Conservation (phyloP, 306 rosid genomes). For the Citrullus mucosospermus region DNA sequence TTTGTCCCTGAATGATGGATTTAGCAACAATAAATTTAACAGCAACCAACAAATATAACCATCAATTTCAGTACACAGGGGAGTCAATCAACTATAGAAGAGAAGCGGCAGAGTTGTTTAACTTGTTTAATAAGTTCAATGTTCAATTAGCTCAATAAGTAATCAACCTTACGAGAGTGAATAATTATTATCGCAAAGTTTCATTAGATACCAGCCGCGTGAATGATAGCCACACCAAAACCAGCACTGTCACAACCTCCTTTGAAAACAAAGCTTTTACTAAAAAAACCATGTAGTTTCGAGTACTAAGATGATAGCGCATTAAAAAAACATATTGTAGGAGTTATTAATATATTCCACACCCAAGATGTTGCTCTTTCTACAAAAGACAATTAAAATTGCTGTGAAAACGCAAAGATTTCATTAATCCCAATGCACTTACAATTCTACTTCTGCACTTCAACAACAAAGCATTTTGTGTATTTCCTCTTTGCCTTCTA, state of each 20-base stretch:
- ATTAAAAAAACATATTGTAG: background rate
- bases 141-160: background rate
- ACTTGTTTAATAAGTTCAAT: background rate
- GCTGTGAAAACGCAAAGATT: constrained; percentile 14
- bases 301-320: background rate
- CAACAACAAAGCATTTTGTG: background rate
- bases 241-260: constrained; percentile 5
- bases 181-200: background rate
- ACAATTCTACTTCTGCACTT: constrained; percentile 13
- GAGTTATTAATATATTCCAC: background rate
- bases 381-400: constrained; percentile 4
- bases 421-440: constrained; percentile 18
- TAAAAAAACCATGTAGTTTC: background rate
- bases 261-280: background rate
- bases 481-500: constrained; percentile 12
- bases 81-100: background rate
- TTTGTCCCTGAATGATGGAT: background rate
- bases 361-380: constrained; percentile 1
- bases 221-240: background rate
- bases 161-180: background rate
- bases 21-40: background rate
- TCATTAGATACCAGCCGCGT: background rate
- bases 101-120: background rate
- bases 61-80: background rate
- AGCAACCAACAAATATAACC: constrained; percentile 4